These are phyloP conservation scores for Tuber microsphaerosporum DNA, from an alignment of 495 filamentous ascomycete species.

Conservation along the genomic window DNA sequence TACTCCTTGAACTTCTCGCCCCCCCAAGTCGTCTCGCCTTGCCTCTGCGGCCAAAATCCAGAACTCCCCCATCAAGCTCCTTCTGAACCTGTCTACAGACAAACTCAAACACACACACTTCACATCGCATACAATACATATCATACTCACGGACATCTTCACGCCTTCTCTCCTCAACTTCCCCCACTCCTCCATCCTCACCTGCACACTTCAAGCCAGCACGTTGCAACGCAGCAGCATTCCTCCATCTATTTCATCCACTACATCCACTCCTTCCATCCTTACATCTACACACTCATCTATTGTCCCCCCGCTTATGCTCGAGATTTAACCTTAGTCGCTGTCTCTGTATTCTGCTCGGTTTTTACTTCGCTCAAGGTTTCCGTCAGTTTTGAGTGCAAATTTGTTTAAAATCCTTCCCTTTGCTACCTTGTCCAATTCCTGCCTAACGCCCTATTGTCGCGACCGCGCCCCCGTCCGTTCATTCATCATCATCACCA, in stretches of 20 bases:
- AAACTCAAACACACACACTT: neutral
- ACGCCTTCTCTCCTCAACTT: neutral
- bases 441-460: neutral
- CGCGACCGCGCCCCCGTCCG: neutral
- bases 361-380: neutral
- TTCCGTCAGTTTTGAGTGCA: neutral
- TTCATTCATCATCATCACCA: neutral
- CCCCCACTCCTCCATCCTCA: neutral
- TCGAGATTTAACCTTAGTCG: neutral
- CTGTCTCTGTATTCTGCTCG: neutral
- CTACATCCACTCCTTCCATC: neutral
- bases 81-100: neutral
- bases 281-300: neutral
- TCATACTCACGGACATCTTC: neutral
- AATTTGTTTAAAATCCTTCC: neutral
- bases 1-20: neutral
- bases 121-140: neutral
- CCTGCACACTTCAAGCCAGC: neutral
- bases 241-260: neutral
- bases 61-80: neutral
- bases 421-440: neutral
- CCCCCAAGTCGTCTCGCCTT: neutral
- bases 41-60: neutral
- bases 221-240: conserved; percentile 5
- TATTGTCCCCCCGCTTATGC: neutral